A percentile compares a stretch with the other conserved stretches of the same genome.
Evolutionary conservation across 2,329 filamentous ascomycete genomes (phyloP).

Genomic region (Calonectria honghensis): DNA sequence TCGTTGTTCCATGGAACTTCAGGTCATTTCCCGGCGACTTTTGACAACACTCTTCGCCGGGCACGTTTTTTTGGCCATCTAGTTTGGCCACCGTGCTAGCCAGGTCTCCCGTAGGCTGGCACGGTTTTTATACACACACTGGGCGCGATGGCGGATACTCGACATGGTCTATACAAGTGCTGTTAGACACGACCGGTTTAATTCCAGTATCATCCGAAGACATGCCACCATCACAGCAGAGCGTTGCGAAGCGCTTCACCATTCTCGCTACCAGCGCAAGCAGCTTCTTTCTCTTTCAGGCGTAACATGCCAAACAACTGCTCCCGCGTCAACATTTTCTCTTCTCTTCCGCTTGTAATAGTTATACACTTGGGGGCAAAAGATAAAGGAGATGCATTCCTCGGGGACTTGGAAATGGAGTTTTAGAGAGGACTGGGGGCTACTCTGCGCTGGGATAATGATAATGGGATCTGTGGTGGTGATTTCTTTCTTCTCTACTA

Average conservation of each 20-base stretch:
- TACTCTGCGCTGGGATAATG: slow-evolving; percentile 3
- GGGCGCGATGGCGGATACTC: slow-evolving; percentile 27
- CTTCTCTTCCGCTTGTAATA: slow-evolving; percentile 7
- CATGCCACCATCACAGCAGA: neutral
- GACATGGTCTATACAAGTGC: neutral
- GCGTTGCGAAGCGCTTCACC: neutral
- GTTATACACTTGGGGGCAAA: neutral
- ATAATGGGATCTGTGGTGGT: neutral
- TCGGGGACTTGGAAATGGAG: slow-evolving; percentile 14
- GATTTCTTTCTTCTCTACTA: neutral
- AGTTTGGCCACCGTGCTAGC: slow-evolving; percentile 42
- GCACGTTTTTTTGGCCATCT: slow-evolving; percentile 41
- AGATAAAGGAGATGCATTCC: slow-evolving; percentile 2
- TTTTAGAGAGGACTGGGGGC: neutral
- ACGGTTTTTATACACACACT: neutral
- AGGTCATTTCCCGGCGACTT: slow-evolving; percentile 37
- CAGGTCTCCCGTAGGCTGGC: slow-evolving; percentile 34
- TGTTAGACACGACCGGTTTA: neutral
- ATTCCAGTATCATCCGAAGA: neutral
- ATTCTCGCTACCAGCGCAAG: neutral
- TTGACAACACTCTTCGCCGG: slow-evolving; percentile 27
- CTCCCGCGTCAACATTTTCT: neutral
- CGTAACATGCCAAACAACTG: neutral
- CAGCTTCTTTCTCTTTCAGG: neutral
- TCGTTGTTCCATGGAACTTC: slow-evolving; percentile 27